Evolutionary conservation across 352 stramenopile species (phyloP).

Genomic region (Globisporangium radiosum): DNA sequence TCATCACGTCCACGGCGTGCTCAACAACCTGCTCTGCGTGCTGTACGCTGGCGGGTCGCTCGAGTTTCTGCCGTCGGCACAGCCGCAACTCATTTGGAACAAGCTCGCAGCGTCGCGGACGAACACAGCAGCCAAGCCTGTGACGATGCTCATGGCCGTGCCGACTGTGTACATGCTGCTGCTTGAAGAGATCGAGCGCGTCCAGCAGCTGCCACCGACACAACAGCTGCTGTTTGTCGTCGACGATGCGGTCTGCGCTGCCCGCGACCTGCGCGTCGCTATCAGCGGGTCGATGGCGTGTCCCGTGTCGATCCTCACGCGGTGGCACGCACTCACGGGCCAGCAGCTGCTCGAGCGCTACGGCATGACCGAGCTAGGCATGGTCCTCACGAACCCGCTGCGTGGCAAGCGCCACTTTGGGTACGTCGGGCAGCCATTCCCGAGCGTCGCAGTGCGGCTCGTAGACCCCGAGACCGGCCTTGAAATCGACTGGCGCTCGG

Average conservation of each 20-base stretch:
- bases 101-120: slow-evolving; percentile 19
- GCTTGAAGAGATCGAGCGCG: slow-evolving; percentile 59
- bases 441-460: slow-evolving; percentile 72
- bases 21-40: slow-evolving; percentile 86
- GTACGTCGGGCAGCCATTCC: slow-evolving; percentile 81
- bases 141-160: slow-evolving; percentile 88
- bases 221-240: slow-evolving; percentile 11
- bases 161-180: slow-evolving; percentile 90
- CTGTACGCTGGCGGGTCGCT: slow-evolving; percentile 74
- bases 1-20: slow-evolving; percentile 87
- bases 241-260: slow-evolving; percentile 9
- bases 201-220: slow-evolving; percentile 5
- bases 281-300: slow-evolving; percentile 87
- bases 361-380: slow-evolving; percentile 90
- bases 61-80: slow-evolving; percentile 67
- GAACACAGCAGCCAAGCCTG: slow-evolving; percentile 5
- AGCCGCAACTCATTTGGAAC: slow-evolving; percentile 57
- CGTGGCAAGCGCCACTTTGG: slow-evolving; percentile 61
- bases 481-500: slow-evolving; percentile 26
- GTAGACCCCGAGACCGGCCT: slow-evolving; percentile 67
- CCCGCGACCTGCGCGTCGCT: slow-evolving; percentile 30
- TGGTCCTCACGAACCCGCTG: slow-evolving; percentile 87
- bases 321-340: slow-evolving; percentile 79
- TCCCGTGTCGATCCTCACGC: slow-evolving; percentile 64
- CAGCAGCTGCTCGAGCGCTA: slow-evolving; percentile 86